A percentile compares a stretch with the other conserved stretches of the same genome.
Evolutionary conservation across 2,329 filamentous ascomycete species (phyloP).

Genomic region (Colletotrichum tropicicola): DNA sequence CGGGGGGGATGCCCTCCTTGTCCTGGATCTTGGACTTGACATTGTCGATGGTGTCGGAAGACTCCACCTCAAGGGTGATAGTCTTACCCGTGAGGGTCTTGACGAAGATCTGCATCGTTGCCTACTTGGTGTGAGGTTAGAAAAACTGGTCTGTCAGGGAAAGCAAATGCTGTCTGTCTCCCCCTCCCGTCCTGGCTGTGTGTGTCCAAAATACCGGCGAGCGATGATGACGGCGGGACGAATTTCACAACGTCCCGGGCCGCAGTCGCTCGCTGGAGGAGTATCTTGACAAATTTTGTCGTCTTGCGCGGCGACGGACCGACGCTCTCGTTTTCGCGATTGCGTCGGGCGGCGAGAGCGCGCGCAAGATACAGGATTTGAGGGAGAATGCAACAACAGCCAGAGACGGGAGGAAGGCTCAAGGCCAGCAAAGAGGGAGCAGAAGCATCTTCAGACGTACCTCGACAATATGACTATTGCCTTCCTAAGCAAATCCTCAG

Average conservation of each 20-base stretch:
- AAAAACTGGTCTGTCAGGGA: slow-evolving; percentile 31
- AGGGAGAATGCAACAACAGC: neutral
- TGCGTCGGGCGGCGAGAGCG: neutral
- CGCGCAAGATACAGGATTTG: neutral
- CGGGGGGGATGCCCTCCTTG: slow-evolving; percentile 99
- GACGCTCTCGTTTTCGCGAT: slow-evolving; percentile 26
- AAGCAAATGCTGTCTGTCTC: slow-evolving; percentile 8
- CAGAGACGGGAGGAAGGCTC: slow-evolving; percentile 31
- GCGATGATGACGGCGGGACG: neutral
- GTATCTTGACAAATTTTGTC: neutral
- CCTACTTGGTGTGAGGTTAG: slow-evolving; percentile 58
- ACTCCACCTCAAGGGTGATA: slow-evolving; percentile 99
- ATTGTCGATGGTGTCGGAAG: slow-evolving; percentile 99
- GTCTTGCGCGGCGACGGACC: neutral
- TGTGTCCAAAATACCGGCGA: no score
- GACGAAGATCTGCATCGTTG: slow-evolving; percentile 82
- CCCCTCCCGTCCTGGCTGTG: neutral
- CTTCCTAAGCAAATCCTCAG: slow-evolving; percentile 71
- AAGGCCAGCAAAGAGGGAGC: slow-evolving; percentile 30
- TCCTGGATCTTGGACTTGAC: slow-evolving; percentile 99
- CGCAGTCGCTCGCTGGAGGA: neutral
- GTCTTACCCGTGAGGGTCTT: slow-evolving; percentile 98
- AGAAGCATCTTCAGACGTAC: slow-evolving; percentile 65
- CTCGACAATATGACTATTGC: slow-evolving; percentile 69
- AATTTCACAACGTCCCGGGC: slow-evolving; percentile 8